Evolutionary conservation across 108 stramenopile species (phyloP).

Genomic region (Ochromonas danica): DNA sequence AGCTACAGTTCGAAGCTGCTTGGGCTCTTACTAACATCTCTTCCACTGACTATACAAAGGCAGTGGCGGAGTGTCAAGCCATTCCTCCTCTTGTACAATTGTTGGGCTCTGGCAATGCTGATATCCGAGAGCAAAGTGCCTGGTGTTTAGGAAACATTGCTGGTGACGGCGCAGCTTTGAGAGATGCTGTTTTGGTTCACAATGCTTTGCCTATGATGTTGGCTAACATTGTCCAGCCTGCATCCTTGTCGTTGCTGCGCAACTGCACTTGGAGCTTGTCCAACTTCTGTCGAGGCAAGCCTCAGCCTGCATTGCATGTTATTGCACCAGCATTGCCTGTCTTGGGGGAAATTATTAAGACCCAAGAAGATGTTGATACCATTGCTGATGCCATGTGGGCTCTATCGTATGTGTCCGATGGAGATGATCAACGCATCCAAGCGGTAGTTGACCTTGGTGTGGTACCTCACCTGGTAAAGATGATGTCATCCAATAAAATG

Average conservation of each 20-base stretch:
- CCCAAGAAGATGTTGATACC: slow-evolving; percentile 43
- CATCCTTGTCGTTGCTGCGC: slow-evolving; percentile 62
- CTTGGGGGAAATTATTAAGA: slow-evolving; percentile 50
- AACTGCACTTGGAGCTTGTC: slow-evolving; percentile 85
- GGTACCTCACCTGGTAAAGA: slow-evolving; percentile 49
- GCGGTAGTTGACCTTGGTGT: slow-evolving; percentile 62
- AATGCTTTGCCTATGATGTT: slow-evolving; percentile 66
- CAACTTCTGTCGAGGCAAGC: slow-evolving; percentile 90
- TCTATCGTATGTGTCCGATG: slow-evolving; percentile 79
- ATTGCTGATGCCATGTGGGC: slow-evolving; percentile 80
- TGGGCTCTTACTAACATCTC: slow-evolving; percentile 94
- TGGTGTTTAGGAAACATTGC: slow-evolving; percentile 96
- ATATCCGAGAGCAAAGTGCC: slow-evolving; percentile 86
- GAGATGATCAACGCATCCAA: slow-evolving; percentile 73
- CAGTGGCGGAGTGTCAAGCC: slow-evolving; percentile 66
- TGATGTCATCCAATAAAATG: slow-evolving; percentile 51
- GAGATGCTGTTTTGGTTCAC: slow-evolving; percentile 66
- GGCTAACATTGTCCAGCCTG: slow-evolving; percentile 71
- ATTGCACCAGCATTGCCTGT: slow-evolving; percentile 63
- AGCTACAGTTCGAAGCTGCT: slow-evolving; percentile 82
- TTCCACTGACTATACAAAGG: slow-evolving; percentile 62
- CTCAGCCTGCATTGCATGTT: slow-evolving; percentile 58
- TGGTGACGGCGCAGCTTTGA: slow-evolving; percentile 69
- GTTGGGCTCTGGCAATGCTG: slow-evolving; percentile 59
- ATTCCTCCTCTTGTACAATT: slow-evolving; percentile 67